Evolutionary conservation across 495 filamentous ascomycete genomes (phyloP).

Genomic region (Aspergillus avenaceus): DNA sequence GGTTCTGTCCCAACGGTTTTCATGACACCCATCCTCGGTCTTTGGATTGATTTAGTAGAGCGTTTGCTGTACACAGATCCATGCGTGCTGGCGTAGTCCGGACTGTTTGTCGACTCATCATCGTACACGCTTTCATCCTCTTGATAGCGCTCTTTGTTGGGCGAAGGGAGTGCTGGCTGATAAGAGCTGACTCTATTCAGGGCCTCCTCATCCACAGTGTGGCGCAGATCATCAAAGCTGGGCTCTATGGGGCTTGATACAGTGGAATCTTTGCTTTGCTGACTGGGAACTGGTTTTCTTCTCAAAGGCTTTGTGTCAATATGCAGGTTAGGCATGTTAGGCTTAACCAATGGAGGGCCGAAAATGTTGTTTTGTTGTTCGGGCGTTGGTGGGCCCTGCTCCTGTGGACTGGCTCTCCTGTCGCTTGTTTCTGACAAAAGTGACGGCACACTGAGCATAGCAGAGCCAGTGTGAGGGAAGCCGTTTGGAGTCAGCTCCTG

Average conservation of each 20-base stretch:
- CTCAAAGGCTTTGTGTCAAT: conserved; percentile 46
- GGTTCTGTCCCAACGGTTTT: conserved; percentile 71
- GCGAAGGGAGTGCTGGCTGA: conserved; percentile 28
- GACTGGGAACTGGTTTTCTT: conserved; percentile 62
- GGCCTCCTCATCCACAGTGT: conserved; percentile 62
- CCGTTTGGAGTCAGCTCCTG: conserved; percentile 8
- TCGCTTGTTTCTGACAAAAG: conserved; percentile 18
- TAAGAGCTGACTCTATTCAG: conserved; percentile 47
- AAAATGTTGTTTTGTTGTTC: conserved; percentile 18
- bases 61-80: conserved; percentile 58
- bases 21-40: conserved; percentile 75
- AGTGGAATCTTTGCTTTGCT: conserved; percentile 6
- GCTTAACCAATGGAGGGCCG: conserved; percentile 19
- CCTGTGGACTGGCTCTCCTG: conserved; percentile 11
- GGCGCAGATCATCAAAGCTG: conserved; percentile 60
- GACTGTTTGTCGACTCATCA: conserved; percentile 43
- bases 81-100: conserved; percentile 69
- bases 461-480: neutral
- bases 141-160: conserved; percentile 20
- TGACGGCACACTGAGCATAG: neutral
- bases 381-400: conserved; percentile 12
- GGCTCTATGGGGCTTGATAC: conserved; percentile 30
- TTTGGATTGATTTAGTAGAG: conserved; percentile 56
- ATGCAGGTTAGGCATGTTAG: conserved; percentile 32
- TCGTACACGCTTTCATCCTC: conserved; percentile 49